A percentile compares a stretch with the other conserved stretches of the same genome.
phyloP scores from a whole-genome alignment of 768 basidiomycete genomes.

The Megacollybia marginata region DNA sequence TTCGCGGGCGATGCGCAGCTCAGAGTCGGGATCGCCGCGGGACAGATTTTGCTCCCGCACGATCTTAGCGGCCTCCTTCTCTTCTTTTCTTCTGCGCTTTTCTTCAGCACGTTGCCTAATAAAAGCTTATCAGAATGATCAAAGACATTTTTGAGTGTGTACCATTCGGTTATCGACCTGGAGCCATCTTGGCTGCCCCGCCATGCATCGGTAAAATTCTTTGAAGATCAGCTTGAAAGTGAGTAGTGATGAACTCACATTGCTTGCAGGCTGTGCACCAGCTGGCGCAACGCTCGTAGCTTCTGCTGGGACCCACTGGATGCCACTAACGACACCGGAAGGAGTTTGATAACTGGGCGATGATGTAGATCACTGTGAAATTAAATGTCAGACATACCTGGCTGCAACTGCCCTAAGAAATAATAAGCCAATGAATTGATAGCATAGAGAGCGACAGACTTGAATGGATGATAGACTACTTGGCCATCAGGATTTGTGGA shows the following conservation, averaged over 20 bases:
- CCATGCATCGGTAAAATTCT: conserved; percentile 61
- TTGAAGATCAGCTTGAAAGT: neutral
- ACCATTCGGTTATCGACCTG: conserved; percentile 41
- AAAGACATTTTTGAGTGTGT: conserved; percentile 2
- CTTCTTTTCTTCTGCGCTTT: conserved; percentile 35
- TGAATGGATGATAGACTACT: conserved; percentile 66
- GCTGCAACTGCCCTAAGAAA: conserved; percentile 59
- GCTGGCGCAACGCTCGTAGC: conserved; percentile 51
- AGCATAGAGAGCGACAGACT: conserved; percentile 23
- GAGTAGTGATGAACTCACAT: conserved; percentile 28
- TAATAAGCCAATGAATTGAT: neutral
- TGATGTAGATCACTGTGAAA: conserved; percentile 6
- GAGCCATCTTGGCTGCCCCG: conserved; percentile 35
- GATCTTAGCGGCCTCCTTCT: conserved; percentile 33
- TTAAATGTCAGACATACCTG: conserved; percentile 41
- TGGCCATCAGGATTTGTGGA: conserved; percentile 54
- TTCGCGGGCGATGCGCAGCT: conserved; percentile 52
- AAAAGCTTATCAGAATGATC: neutral
- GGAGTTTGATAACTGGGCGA: conserved; percentile 60
- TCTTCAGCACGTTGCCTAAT: conserved; percentile 42
- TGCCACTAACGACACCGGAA: conserved; percentile 58
- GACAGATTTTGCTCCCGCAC: conserved; percentile 48
- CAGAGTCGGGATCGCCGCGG: conserved; percentile 33
- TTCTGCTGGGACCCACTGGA: conserved; percentile 64
- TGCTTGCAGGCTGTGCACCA: conserved; percentile 52